Base-by-base conservation (phyloP, 2,329 filamentous ascomycete species). In the Ustulina deusta region DNA sequence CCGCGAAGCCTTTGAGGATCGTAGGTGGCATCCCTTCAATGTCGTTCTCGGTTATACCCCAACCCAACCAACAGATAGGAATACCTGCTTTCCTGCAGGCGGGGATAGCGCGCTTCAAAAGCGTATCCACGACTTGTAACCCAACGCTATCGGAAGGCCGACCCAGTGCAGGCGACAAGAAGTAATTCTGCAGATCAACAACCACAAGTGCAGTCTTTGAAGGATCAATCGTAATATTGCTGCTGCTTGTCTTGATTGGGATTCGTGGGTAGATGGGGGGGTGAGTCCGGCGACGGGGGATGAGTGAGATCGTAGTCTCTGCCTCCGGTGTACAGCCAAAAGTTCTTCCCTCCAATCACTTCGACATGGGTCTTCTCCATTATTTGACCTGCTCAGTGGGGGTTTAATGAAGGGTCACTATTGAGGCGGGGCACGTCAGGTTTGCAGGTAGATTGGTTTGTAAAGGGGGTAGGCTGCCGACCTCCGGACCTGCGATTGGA, bases 251-350 rank as follows among this genome's bases (percentile, higher is more conserved):
- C 9, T 46, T 15, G 2, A 57, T 7, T 17, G n/a, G 6, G 13
- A 63, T 49, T 2, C 59, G 49, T n/a, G 49, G 25, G 22, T n/a
- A 34, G 2, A 54, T 15, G 27, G 27, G n/a, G 49, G 29, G n/a
- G 6, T 1, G 27, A n/a, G 6, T n/a, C 10, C 5, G 51, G 60
- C 2, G 40, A 9, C 3, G 40, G 11, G 6, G 51, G 51, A 10
- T 56, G 60, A 7, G 60, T 63, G 2, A 63, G 49, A 15, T 63
- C 60, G 17, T 38, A 56, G n/a, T n/a, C n/a, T n/a, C n/a, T n/a
- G n/a, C n/a, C n/a, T n/a, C n/a, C n/a, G n/a, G n/a, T n/a, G n/a
- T n/a, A n/a, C n/a, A n/a, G n/a, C n/a, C n/a, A n/a, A n/a, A n/a
- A n/a, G n/a, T n/a, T n/a, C n/a, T n/a, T n/a, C n/a, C n/a, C n/a